Evolutionary conservation across 352 stramenopile genomes (phyloP).

Genomic region (Phytophthora agathidicida): DNA sequence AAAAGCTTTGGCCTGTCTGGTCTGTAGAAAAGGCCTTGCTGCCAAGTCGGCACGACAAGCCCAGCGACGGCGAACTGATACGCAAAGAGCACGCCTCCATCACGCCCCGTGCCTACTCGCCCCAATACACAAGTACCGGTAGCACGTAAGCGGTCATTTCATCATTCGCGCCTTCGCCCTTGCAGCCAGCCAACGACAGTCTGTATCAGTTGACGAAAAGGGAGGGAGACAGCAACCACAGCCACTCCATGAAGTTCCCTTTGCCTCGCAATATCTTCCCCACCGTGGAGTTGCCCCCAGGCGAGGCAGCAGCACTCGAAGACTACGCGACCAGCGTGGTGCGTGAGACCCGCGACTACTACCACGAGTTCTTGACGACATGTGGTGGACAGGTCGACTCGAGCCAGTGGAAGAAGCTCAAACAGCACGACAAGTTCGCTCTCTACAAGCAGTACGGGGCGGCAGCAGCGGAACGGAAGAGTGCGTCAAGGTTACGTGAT

Average conservation of each 20-base stretch:
- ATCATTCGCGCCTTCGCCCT: constrained; percentile 20
- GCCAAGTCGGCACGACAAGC: neutral
- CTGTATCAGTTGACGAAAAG: neutral
- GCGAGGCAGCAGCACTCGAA: constrained; percentile 15
- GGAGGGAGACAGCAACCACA: neutral
- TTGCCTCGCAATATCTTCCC: constrained; percentile 34
- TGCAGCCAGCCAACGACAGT: constrained; percentile 10
- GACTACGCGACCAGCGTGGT: constrained; percentile 24
- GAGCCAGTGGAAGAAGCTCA: constrained; percentile 39
- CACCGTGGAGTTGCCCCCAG: constrained; percentile 13
- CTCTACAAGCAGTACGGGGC: constrained; percentile 37
- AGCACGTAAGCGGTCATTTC: constrained; percentile 12
- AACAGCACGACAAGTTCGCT: constrained; percentile 32
- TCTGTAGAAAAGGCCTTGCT: constrained; percentile 20
- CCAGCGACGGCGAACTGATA: neutral
- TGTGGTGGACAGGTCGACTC: constrained; percentile 24
- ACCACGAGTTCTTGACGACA: constrained; percentile 32
- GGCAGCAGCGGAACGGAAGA: constrained; percentile 1
- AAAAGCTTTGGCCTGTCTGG: constrained; percentile 1
- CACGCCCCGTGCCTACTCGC: constrained; percentile 5
- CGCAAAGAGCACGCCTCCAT: constrained; percentile 23
- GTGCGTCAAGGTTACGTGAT: constrained; percentile 12
- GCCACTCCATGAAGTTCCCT: constrained; percentile 45
- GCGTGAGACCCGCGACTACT: constrained; percentile 31
- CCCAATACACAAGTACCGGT: neutral